These are phyloP conservation scores for Yarrowia sp. DNA, from an alignment of 805 yeast species.

Conservation along the genomic window DNA sequence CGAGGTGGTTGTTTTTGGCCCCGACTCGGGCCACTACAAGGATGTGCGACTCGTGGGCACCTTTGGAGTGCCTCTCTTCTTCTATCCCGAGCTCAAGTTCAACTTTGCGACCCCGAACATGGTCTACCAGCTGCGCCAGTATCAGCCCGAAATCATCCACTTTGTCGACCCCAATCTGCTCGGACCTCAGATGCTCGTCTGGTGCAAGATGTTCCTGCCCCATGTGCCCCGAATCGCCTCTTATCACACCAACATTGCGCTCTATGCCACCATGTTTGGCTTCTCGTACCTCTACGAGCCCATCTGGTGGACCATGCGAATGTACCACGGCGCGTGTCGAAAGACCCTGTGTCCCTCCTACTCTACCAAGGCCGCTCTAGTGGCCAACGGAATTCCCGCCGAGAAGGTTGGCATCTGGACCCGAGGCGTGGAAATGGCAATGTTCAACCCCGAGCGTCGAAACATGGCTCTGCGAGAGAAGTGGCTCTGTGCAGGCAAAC, in stretches of 20 bases:
- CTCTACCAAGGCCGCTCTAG: conserved; percentile 32
- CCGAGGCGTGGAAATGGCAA: conserved; percentile 30
- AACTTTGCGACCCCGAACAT: conserved; percentile 28
- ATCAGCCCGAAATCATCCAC: conserved; percentile 30
- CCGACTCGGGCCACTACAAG: conserved; percentile 29
- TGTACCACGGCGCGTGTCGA: conserved; percentile 37
- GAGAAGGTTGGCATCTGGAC: conserved; percentile 30
- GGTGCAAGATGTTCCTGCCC: conserved; percentile 29
- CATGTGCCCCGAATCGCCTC: conserved; percentile 30
- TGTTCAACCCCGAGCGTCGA: conserved; percentile 26
- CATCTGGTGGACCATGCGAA: conserved; percentile 28
- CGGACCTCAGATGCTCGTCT: conserved; percentile 30
- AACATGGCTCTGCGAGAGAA: conserved; percentile 23
- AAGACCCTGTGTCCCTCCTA: conserved; percentile 39
- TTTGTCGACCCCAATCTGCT: conserved; percentile 31
- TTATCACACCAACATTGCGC: conserved; percentile 31
- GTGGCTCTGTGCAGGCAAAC: conserved; percentile 27
- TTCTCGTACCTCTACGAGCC: conserved; percentile 30
- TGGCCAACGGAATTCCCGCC: conserved; percentile 28
- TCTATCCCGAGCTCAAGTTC: conserved; percentile 32
- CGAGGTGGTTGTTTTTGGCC: conserved; percentile 30
- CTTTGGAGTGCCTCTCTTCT: conserved; percentile 30
- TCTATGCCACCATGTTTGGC: conserved; percentile 30
- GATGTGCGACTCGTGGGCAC: conserved; percentile 28
- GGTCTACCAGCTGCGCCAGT: conserved; percentile 23